A percentile compares a stretch with the other conserved stretches of the same genome.
These are phyloP conservation scores for Eurotiales sp. DNA, from an alignment of 2,329 filamentous ascomycete species.

Conservation along the genomic window DNA sequence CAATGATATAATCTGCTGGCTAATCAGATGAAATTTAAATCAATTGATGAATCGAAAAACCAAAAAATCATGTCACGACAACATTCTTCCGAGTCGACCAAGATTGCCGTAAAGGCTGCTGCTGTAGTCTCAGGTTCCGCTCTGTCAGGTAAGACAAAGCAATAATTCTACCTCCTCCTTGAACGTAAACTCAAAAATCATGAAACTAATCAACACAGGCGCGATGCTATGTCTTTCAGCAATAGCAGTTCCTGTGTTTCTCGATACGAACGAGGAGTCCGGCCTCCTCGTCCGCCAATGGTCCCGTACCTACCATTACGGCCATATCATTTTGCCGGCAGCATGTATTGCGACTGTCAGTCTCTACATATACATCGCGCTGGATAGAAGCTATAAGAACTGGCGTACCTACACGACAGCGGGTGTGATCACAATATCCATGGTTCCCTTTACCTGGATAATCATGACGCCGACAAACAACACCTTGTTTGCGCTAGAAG, in stretches of 20 bases:
- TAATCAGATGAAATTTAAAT: no score
- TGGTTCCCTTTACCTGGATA: slow-evolving; percentile 39
- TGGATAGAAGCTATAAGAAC: not conserved
- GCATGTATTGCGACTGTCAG: slow-evolving; percentile 23
- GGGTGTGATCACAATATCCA: slow-evolving; percentile 25
- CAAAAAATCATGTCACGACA: no score
- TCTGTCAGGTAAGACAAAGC: not conserved
- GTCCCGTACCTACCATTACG: slow-evolving; percentile 33
- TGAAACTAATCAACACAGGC: not conserved
- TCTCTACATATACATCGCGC: slow-evolving; percentile 23
- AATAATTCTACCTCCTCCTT: not conserved
- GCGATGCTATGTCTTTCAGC: slow-evolving; percentile 50
- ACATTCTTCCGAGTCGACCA: no score
- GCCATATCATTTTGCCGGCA: slow-evolving; percentile 27
- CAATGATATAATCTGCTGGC: no score
- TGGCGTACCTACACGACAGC: slow-evolving; percentile 20
- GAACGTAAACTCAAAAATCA: not conserved
- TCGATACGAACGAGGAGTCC: slow-evolving; percentile 17
- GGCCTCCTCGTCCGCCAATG: slow-evolving; percentile 28
- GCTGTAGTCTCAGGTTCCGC: not conserved
- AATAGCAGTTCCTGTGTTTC: slow-evolving; percentile 31
- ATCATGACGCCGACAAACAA: slow-evolving; percentile 35
- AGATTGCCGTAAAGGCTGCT: not conserved
- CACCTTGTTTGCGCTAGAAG: slow-evolving; percentile 19
- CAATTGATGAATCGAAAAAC: no score